Base-by-base conservation (phyloP, 2,329 filamentous ascomycete species). In the Alternaria postmessia region DNA sequence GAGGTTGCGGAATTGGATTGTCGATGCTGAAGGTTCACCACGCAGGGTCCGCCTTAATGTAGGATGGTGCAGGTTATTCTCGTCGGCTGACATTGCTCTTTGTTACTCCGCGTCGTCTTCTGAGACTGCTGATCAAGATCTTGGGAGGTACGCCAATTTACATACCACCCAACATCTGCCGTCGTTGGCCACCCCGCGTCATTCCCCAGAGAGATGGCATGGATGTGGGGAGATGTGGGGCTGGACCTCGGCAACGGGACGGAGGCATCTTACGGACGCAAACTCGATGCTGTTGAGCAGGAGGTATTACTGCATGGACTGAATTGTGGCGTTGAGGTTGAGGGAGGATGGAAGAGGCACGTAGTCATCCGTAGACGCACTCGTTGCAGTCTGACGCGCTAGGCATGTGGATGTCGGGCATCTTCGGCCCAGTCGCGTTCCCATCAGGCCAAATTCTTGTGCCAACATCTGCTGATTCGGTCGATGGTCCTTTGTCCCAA, bases 1-100 rank as follows among this genome's bases (percentile, higher is more conserved):
- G 22, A 80, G 63, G 34, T 75, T 74, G 24, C 76, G 69, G 59
- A 75, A 80, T 57, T 79, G 74, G 12, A 68, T 59, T 42, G 67
- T 68, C 24, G 63, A 64, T 32, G 55, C 2, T 2, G 64, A 66
- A 5, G 58, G 47, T 47, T 61, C 66, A 41, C 73, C 74, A 32
- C 61, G 63, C 26, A 76, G 54, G 8, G 52, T 58, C 48, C 62
- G 63, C 20, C 56, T 55, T 24, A 70, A 56, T 16, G 66, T 62
- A 46, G 62, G 46, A 49, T 70, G 67, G 5, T 54, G 16, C 1
- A 69, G 22, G 16, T 57, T 58, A 46, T 54, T 22, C 36, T 34
- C 30, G 2, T 28, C 26, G 14, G 22, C 34, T 12, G 48, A 12
- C 55, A 64, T 62, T n/a, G 20, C 42, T 52, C 20, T 12, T 18